These are phyloP conservation scores for Umbelopsis vinacea DNA, from an alignment of 192 early-diverging fungal species.

Conservation along the genomic window DNA sequence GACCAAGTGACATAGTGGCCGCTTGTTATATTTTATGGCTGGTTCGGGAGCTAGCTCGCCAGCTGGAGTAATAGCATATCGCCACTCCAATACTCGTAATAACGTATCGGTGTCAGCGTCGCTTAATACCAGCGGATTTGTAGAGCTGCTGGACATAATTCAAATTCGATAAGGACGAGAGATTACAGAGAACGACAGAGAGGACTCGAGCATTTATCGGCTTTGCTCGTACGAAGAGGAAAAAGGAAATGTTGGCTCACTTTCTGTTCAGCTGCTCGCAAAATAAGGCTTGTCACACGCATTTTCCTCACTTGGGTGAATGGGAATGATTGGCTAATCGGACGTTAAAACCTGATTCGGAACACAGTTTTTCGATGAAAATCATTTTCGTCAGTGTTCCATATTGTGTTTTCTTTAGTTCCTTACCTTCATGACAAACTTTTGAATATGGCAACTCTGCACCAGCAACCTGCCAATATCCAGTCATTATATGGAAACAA, in stretches of 20 bases:
- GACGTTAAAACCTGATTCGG: background rate
- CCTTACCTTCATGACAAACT: background rate
- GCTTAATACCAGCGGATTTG: slow-evolving; percentile 3
- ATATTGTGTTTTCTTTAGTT: background rate
- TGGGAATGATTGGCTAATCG: background rate
- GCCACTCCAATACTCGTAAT: background rate
- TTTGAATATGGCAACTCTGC: slow-evolving; percentile 18
- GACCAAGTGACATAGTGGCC: slow-evolving; percentile 14
- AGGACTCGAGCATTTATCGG: background rate
- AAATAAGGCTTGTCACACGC: slow-evolving; percentile 16
- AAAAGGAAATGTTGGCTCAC: slow-evolving; percentile 13
- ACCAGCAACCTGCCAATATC: slow-evolving; percentile 9
- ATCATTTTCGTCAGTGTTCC: background rate
- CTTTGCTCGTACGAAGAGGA: background rate
- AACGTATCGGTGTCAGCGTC: background rate
- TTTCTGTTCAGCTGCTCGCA: slow-evolving; percentile 8
- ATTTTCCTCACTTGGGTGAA: background rate
- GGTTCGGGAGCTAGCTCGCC: slow-evolving; percentile 1
- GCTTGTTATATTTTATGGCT: background rate
- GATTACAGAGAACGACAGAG: background rate
- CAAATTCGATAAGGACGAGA: background rate
- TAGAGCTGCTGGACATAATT: slow-evolving; percentile 14
- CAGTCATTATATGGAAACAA: background rate
- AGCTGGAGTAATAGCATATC: slow-evolving; percentile 16
- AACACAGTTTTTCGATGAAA: background rate